phyloP scores from a whole-genome alignment of 257 asterid genomes.

The Forsythia suspensa region DNA sequence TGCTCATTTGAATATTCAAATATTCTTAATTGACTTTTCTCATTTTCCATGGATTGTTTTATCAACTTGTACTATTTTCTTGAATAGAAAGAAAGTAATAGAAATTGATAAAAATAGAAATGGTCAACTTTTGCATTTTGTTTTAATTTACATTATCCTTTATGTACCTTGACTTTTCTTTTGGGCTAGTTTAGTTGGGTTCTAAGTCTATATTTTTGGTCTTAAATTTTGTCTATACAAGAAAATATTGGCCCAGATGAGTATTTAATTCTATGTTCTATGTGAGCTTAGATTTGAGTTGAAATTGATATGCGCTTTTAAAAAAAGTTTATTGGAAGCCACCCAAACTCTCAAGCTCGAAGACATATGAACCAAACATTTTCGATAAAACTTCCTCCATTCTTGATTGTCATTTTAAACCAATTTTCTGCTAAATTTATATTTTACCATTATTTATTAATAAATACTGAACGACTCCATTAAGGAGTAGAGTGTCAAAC shows the following conservation, averaged over 20 bases:
- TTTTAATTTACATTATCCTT: not conserved
- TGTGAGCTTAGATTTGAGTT: too few species aligned
- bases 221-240: too few species aligned
- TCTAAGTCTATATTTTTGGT: too few species aligned
- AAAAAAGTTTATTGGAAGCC: too few species aligned
- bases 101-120: not conserved
- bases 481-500: not conserved
- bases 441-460: not conserved
- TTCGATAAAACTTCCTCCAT: not conserved
- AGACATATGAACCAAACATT: not conserved
- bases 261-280: too few species aligned
- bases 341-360: not conserved
- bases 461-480: not conserved
- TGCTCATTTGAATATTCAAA: not conserved
- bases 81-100: not conserved
- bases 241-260: too few species aligned
- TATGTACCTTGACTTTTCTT: not conserved
- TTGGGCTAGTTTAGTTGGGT: not conserved
- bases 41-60: not conserved
- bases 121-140: not conserved
- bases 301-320: too few species aligned
- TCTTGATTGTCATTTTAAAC: not conserved
- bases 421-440: not conserved
- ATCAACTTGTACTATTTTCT: not conserved
- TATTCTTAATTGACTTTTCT: constrained; percentile 27